phyloP scores from a whole-genome alignment of 1,284 basidiomycete genomes.

The Apiotrichum veenhuisii region DNA sequence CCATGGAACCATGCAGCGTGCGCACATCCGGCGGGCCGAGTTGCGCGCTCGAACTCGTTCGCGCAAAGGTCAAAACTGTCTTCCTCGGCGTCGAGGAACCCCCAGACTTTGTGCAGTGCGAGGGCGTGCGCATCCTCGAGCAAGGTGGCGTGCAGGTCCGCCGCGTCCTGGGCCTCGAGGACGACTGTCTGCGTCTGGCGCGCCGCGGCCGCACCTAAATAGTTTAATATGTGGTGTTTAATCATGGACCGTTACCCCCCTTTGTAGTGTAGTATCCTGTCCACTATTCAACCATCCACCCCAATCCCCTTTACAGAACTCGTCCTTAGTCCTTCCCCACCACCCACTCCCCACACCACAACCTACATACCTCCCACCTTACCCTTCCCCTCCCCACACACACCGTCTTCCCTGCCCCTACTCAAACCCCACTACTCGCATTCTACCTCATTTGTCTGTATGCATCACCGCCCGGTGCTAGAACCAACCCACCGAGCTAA shows the following conservation, averaged over 20 bases:
- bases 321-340: too few relatives aligned
- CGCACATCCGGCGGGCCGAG: slow-evolving; percentile 81
- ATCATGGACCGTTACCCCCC: background rate
- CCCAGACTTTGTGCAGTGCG: slow-evolving; percentile 89
- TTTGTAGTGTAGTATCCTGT: too few relatives aligned
- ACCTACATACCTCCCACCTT: background rate
- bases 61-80: slow-evolving; percentile 67
- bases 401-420: background rate
- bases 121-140: slow-evolving; percentile 73
- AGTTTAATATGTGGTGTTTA: background rate
- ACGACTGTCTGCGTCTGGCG: slow-evolving; percentile 71
- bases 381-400: background rate
- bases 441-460: slow-evolving; percentile 4
- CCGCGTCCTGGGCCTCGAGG: slow-evolving; percentile 63
- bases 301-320: too few relatives aligned
- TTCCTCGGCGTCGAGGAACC: slow-evolving; percentile 91
- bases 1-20: slow-evolving; percentile 93
- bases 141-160: slow-evolving; percentile 72
- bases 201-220: slow-evolving; percentile 52
- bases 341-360: background rate
- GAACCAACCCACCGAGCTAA: background rate
- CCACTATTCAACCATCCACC: too few relatives aligned
- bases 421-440: background rate
- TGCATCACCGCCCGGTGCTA: slow-evolving; percentile 4
- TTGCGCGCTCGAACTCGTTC: slow-evolving; percentile 81